Percentiles rank a stretch among this genome's conserved stretches.
phyloP scores from a whole-genome alignment of 1,284 basidiomycete genomes.

The Cryptococcus sp. region DNA sequence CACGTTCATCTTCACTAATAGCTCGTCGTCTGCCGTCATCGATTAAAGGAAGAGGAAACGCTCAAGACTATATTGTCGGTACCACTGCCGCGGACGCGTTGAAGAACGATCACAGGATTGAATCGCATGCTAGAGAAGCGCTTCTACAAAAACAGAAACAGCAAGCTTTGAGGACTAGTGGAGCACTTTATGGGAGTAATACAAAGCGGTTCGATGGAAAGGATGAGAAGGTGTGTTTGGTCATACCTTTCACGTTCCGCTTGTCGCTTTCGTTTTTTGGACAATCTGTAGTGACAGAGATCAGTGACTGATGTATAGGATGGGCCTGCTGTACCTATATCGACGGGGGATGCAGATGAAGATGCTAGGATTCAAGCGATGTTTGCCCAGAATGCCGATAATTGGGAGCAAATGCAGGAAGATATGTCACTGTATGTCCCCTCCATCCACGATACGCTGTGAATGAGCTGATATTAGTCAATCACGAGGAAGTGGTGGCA shows the following conservation, averaged over 20 bases:
- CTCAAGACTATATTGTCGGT: slow-evolving; percentile 73
- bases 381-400: slow-evolving; percentile 41
- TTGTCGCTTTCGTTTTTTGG: too few relatives aligned
- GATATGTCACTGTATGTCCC: slow-evolving; percentile 43
- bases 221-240: slow-evolving; percentile 52
- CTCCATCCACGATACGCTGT: not conserved
- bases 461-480: not conserved
- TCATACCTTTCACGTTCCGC: too few relatives aligned
- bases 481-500: slow-evolving; percentile 32
- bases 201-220: slow-evolving; percentile 86
- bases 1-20: slow-evolving; percentile 88
- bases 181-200: slow-evolving; percentile 53
- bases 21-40: slow-evolving; percentile 80
- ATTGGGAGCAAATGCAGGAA: slow-evolving; percentile 47
- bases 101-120: slow-evolving; percentile 45
- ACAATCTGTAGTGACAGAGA: not conserved
- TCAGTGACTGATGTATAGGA: not conserved
- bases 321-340: slow-evolving; percentile 26
- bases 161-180: slow-evolving; percentile 22
- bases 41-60: slow-evolving; percentile 82
- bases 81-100: slow-evolving; percentile 46
- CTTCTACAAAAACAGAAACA: slow-evolving; percentile 37
- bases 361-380: slow-evolving; percentile 46
- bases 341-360: slow-evolving; percentile 45
- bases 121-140: slow-evolving; percentile 39